A percentile compares a stretch with the other conserved stretches of the same genome.
phyloP scores from a whole-genome alignment of 805 yeast genomes.

The Millerozyma acaciae region DNA sequence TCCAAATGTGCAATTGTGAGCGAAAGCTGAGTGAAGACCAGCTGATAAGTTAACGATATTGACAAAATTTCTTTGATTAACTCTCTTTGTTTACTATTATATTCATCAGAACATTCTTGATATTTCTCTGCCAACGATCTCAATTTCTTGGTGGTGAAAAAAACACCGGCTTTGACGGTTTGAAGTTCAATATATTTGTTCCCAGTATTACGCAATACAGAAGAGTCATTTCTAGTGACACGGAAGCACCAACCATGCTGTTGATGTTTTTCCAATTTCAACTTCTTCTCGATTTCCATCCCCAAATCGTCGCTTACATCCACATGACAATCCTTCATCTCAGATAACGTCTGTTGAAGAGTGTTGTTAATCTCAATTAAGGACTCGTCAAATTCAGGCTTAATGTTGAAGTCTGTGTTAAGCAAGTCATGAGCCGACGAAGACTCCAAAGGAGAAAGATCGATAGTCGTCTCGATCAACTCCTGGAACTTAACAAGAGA shows the following conservation, averaged over 20 bases:
- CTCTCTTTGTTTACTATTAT: conserved; percentile 69
- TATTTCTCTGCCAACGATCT: conserved; percentile 57
- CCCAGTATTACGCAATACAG: conserved; percentile 58
- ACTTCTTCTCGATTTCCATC: conserved; percentile 81
- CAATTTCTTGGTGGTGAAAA: conserved; percentile 72
- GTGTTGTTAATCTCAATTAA: conserved; percentile 56
- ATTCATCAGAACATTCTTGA: conserved; percentile 56
- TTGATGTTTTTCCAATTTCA: conserved; percentile 84
- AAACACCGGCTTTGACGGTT: conserved; percentile 94
- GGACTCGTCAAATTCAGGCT: conserved; percentile 84
- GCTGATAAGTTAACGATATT: conserved; percentile 77
- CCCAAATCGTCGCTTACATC: conserved; percentile 69
- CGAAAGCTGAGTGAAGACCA: conserved; percentile 69
- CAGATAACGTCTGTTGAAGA: conserved; percentile 50
- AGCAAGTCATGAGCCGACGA: conserved; percentile 26
- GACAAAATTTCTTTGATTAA: conserved; percentile 79
- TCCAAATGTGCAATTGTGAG: conserved; percentile 69
- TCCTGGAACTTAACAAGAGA: conserved; percentile 71
- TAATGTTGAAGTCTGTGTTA: conserved; percentile 73
- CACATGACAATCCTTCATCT: conserved; percentile 58
- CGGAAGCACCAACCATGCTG: conserved; percentile 94
- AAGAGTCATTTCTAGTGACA: conserved; percentile 85
- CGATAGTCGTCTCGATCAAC: conserved; percentile 89
- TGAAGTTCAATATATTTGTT: conserved; percentile 71
- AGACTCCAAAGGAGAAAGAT: conserved; percentile 73